Conservation (phyloP, 2,329 filamentous ascomycete species). For the Emmonsiellopsis sp. region DNA sequence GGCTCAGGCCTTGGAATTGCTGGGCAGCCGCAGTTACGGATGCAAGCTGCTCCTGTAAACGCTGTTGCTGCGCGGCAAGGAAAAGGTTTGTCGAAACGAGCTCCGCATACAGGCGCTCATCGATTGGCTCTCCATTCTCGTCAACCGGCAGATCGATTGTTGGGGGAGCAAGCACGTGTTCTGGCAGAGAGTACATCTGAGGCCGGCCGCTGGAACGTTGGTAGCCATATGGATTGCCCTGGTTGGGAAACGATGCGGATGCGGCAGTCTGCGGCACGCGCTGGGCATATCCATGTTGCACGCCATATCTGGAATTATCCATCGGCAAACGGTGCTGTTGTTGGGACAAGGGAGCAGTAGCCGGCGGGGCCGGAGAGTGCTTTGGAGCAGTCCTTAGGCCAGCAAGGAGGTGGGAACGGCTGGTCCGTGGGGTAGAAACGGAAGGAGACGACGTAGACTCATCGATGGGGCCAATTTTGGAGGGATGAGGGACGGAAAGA, state of each 20-base stretch:
- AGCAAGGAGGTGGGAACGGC: conserved; percentile 86
- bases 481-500: conserved; percentile 63
- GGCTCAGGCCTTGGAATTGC: conserved; percentile 68
- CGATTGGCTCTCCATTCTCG: conserved; percentile 63
- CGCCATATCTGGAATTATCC: conserved; percentile 41
- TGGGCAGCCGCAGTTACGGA: conserved; percentile 74
- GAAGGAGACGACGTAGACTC: conserved; percentile 57
- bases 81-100: conserved; percentile 86
- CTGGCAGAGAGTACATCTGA: conserved; percentile 59
- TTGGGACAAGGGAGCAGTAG: conserved; percentile 54
- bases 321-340: conserved; percentile 39
- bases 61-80: conserved; percentile 88
- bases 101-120: conserved; percentile 79
- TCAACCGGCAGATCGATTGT: conserved; percentile 58
- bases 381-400: conserved; percentile 91
- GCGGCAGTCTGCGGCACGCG: conserved; percentile 53
- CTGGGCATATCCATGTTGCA: conserved; percentile 23
- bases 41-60: conserved; percentile 85
- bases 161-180: conserved; percentile 63
- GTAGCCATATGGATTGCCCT: conserved; percentile 23
- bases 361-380: conserved; percentile 59
- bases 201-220: conserved; percentile 31
- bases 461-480: conserved; percentile 60
- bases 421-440: conserved; percentile 78
- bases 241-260: conserved; percentile 43